phyloP scores from a whole-genome alignment of 352 stramenopile genomes.

The Pythium aristosporum region DNA sequence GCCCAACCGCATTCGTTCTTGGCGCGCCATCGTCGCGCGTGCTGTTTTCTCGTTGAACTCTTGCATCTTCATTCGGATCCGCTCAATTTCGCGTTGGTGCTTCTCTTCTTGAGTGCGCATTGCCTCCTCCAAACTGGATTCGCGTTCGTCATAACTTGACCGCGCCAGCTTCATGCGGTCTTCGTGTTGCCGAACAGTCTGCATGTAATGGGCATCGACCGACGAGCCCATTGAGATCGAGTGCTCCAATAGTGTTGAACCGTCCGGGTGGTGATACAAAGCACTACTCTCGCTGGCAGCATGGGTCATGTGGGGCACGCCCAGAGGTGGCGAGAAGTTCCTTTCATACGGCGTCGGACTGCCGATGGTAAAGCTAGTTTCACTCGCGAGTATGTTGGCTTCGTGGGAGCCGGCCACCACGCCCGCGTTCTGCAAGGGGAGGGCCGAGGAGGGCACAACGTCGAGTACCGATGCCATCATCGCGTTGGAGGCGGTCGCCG shows the following conservation, averaged over 20 bases:
- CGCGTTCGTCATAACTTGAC: slow-evolving; percentile 61
- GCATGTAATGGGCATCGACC: slow-evolving; percentile 49
- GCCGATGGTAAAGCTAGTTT: slow-evolving; percentile 1
- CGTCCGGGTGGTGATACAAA: slow-evolving; percentile 32
- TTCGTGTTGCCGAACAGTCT: slow-evolving; percentile 65
- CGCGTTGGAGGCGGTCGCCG: slow-evolving; percentile 4
- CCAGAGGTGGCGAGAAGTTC: slow-evolving; percentile 1
- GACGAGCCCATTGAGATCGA: slow-evolving; percentile 64
- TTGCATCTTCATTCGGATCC: slow-evolving; percentile 81
- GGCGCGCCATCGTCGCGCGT: slow-evolving; percentile 55
- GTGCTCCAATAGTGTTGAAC: slow-evolving; percentile 38
- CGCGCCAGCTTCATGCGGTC: slow-evolving; percentile 60
- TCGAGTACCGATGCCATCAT: slow-evolving; percentile 1
- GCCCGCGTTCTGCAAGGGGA: not conserved
- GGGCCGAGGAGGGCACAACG: not conserved
- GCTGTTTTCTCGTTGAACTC: slow-evolving; percentile 73
- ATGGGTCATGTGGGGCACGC: slow-evolving; percentile 28
- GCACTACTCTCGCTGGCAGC: slow-evolving; percentile 40
- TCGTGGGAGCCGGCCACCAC: not conserved
- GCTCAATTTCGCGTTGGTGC: slow-evolving; percentile 80
- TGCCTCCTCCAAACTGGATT: slow-evolving; percentile 66
- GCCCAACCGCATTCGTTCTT: slow-evolving; percentile 40
- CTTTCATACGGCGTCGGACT: not conserved
- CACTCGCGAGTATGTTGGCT: not conserved
- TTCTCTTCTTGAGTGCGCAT: slow-evolving; percentile 82